Percentiles rank a stretch among this genome's conserved stretches.
phyloP scores from a whole-genome alignment of 169 alveolate genomes.

The Cryptosporidium muris region DNA sequence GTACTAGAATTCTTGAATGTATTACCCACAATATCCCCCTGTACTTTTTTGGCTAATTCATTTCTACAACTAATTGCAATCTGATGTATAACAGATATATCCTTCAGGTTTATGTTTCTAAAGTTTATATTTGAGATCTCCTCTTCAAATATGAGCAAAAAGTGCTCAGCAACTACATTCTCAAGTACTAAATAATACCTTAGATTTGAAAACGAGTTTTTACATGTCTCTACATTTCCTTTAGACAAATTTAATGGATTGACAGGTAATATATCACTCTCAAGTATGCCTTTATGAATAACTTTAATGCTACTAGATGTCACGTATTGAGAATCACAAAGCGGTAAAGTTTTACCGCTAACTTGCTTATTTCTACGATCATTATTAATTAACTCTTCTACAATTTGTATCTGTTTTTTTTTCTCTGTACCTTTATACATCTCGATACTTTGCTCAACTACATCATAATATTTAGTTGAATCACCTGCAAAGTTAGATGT shows the following conservation, averaged over 20 bases:
- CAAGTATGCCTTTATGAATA: too few species aligned
- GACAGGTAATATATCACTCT: too few species aligned
- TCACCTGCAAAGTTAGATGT: not conserved
- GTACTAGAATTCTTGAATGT: not conserved
- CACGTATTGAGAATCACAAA: too few species aligned
- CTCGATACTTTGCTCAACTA: constrained; percentile 44
- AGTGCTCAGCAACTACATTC: too few species aligned
- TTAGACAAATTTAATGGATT: too few species aligned
- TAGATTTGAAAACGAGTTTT: too few species aligned
- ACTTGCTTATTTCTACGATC: not conserved
- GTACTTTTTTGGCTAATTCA: not conserved
- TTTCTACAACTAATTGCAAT: constrained; percentile 1
- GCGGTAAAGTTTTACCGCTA: too few species aligned
- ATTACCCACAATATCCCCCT: not conserved
- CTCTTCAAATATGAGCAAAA: too few species aligned
- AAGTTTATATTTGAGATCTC: not conserved
- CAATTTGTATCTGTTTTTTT: constrained; percentile 12
- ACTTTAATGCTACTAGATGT: too few species aligned
- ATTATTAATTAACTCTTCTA: constrained; percentile 4
- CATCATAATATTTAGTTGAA: constrained; percentile 12
- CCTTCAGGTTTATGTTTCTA: constrained; percentile 13
- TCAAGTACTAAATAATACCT: too few species aligned
- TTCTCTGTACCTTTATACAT: constrained; percentile 9
- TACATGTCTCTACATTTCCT: too few species aligned
- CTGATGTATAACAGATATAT: constrained; percentile 16